Base-by-base conservation (phyloP, 352 stramenopile genomes). In the Pythium dissimile region DNA sequence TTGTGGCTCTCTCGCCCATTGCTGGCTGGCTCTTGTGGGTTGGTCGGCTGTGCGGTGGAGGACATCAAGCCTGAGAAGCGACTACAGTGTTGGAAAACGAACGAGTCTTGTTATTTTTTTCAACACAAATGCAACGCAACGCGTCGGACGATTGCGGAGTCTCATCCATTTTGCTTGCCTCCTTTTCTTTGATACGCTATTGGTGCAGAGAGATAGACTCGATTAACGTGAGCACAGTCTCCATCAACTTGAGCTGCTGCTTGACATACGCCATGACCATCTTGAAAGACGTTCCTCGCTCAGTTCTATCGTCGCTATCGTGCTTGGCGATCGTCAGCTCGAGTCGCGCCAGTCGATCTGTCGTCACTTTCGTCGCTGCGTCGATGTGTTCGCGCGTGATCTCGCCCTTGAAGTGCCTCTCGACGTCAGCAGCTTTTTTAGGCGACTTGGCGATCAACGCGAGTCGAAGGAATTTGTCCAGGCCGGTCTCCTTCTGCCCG, bases 131-230 rank as follows among this genome's bases (percentile, higher is more conserved):
- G 26, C 16, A 53, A 56, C 27, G 38, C 47, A 56, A 56, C 46
- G 46, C 55, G 55, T 63, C 55, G 55, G 55, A 56, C 39, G 55
- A 63, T 56, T 55, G 46, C 55, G 55, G 55, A 63, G 55, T 63
- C 55, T 63, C 39, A 39, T 43, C 31, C 13, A 12, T 52, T 27
- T 37, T 37, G 31, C 37, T 37, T 21, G 42, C 23, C 28, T 7
- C 38, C 26, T 56, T 10, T 47, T 35, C 18, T 21, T 2, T 52
- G 16, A 30, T 52, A 8, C 24, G 31, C 27, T 23, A 23, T 41
- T 30, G n/a, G 16, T 44, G n/a, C 16, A n/a, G 31, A 41, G 13
- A 6, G 34, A 15, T 45, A 27, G 16, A 16, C 24, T 24, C 2
- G 26, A 55, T 38, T 3, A 46, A 37, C 24, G 11, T 12, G 18